These are phyloP conservation scores for Solanum paucissectum DNA, from an alignment of 257 asterid species.

Conservation along the genomic window DNA sequence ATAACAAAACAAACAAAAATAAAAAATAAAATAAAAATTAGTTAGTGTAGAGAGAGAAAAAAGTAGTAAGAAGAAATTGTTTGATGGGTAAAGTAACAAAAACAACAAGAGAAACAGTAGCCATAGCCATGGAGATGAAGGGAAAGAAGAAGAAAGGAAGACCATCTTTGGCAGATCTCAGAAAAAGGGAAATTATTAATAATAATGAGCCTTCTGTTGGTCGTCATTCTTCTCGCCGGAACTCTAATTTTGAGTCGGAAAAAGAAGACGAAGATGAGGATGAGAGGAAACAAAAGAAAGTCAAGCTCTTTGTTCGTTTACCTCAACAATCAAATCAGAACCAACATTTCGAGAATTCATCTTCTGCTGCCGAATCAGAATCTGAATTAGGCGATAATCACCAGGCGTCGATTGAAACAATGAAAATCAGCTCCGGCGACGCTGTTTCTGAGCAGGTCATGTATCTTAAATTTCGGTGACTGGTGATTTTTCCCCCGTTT, in stretches of 20 bases:
- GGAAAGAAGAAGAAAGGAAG: conserved; percentile 84
- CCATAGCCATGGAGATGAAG: conserved; percentile 37
- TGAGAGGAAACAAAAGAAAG: conserved; percentile 80
- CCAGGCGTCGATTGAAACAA: conserved; percentile 22
- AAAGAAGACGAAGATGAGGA: conserved; percentile 44
- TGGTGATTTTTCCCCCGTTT: background rate
- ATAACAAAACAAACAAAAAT: background rate
- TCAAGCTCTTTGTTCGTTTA: conserved; percentile 72
- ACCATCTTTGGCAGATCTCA: conserved; percentile 35
- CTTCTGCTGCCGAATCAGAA: conserved; percentile 24
- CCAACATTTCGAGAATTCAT: conserved; percentile 11
- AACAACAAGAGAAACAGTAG: conserved; percentile 4
- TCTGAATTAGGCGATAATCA: conserved; percentile 34
- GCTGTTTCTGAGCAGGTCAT: conserved; percentile 44
- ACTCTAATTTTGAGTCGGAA: conserved; percentile 21
- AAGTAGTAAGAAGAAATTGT: background rate
- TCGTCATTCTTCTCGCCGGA: conserved; percentile 60
- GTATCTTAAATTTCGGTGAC: background rate
- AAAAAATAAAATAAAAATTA: background rate
- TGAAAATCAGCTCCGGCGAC: conserved; percentile 41
- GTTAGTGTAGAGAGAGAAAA: background rate
- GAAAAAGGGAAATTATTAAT: background rate
- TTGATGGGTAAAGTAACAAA: conserved; percentile 60
- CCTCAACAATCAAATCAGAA: conserved; percentile 40
- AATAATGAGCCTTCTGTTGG: conserved; percentile 8